phyloP scores from a whole-genome alignment of 345 rosid species.

The Gossypium bickii region DNA sequence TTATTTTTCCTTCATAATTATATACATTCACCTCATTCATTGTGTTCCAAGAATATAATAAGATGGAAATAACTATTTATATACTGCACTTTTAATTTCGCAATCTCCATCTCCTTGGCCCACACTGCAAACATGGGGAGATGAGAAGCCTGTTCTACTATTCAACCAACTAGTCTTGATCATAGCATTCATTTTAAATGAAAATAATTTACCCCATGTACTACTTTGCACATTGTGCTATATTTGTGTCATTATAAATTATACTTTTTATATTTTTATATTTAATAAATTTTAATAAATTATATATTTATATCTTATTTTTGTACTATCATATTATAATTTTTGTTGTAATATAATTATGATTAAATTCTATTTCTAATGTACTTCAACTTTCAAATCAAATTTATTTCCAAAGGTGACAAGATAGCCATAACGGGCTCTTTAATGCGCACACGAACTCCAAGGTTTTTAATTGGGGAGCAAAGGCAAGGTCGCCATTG shows the following conservation, averaged over 20 bases:
- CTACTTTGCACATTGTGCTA: not conserved
- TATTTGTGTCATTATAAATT: too few species aligned
- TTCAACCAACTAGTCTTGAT: conserved; percentile 10
- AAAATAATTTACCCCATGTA: not conserved
- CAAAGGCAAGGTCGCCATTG: not conserved
- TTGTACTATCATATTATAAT: too few species aligned
- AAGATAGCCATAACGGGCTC: too few species aligned
- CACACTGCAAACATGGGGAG: conserved; percentile 2
- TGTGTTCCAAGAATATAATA: not conserved
- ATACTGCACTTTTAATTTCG: not conserved
- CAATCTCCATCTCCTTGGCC: not conserved
- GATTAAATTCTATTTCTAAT: too few species aligned
- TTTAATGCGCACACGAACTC: not conserved
- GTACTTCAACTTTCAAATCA: not conserved
- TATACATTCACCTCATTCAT: too few species aligned
- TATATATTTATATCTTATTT: too few species aligned
- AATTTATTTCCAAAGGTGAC: too few species aligned
- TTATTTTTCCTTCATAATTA: not conserved
- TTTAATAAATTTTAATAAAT: too few species aligned
- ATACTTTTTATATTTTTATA: too few species aligned
- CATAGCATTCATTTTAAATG: not conserved
- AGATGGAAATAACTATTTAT: not conserved
- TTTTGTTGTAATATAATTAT: too few species aligned
- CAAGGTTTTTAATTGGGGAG: not conserved
- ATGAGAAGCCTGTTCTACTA: not conserved